Conservation (phyloP, 495 filamentous ascomycete genomes). For the Mycothermus thermophilus region DNA sequence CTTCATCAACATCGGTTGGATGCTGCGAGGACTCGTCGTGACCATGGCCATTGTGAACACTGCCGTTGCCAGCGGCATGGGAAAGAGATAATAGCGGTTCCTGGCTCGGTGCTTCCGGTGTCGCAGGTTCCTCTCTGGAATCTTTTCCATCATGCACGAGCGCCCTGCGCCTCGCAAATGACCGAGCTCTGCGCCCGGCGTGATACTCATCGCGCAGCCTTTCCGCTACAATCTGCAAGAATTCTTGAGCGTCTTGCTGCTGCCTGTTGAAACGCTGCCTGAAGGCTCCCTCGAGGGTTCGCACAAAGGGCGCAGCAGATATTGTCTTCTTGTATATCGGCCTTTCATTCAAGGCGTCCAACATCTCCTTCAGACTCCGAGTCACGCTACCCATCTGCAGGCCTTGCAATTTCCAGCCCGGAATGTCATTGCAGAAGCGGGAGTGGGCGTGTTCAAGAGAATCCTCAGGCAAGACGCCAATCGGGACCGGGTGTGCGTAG, state of each 20-base stretch:
- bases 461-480: constrained; percentile 15
- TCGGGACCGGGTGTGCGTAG: constrained; percentile 46
- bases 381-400: constrained; percentile 71
- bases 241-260: constrained; percentile 98
- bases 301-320: constrained; percentile 66
- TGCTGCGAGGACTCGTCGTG: too few species aligned
- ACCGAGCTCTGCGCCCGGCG: constrained; percentile 58
- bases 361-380: constrained; percentile 76
- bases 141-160: too few species aligned
- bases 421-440: constrained; percentile 30
- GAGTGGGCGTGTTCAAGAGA: constrained; percentile 2
- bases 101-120: too few species aligned
- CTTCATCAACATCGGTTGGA: constrained; percentile 39
- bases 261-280: constrained; percentile 77
- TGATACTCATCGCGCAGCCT: constrained; percentile 87
- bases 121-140: too few species aligned
- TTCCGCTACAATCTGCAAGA: constrained; percentile 86
- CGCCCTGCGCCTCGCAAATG: constrained; percentile 26
- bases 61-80: too few species aligned
- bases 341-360: constrained; percentile 87
- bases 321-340: constrained; percentile 92
- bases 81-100: too few species aligned
- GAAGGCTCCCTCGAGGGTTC: constrained; percentile 71
- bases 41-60: too few species aligned
- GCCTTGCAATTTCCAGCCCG: constrained; percentile 54